Evolutionary conservation across 495 filamentous ascomycete genomes (phyloP), one percentile per base, ranked within the genome.

Genomic region (Polyplosphaeria fusca): DNA sequence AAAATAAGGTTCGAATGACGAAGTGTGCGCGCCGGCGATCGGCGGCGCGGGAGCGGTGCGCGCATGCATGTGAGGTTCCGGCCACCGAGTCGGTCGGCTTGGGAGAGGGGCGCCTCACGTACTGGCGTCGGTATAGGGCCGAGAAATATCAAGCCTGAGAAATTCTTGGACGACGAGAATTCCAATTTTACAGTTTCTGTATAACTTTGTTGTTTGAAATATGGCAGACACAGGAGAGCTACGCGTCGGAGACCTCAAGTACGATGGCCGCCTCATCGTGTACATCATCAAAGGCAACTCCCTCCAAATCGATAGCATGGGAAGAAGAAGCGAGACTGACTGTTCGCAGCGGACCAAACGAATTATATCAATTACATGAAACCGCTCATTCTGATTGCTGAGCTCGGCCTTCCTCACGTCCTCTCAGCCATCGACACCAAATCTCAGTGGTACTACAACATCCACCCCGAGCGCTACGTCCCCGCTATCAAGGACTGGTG

Each of bases 291-390:
- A 67, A 43, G 64, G 64, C 58, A 52, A 14, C 9, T 12, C 28
- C 28, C 18, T 23, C 1, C 20, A 4, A 23, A 18, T 23, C 19
- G 2, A 13, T 4, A 7, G 16, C 23, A n/a, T n/a, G n/a, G n/a
- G n/a, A n/a, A n/a, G n/a, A n/a, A n/a, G n/a, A n/a, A n/a, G n/a
- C 24, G 24, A 32, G 18, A 2, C 7, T 40, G 35, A 4, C 43
- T 22, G 18, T 50, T 32, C 23, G n/a, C 30, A 67, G 64, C 61
- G n/a, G 57, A 67, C 28, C 47, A 64, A 37, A 65, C 64, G 7
- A 59, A 27, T 28, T 63, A 53, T 38, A 69, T 69, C 45, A 69
- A 69, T 27, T 69, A 67, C 47, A 61, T 69, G 22, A 69, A 69
- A 35, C 64, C 64, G 0, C 40, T 69, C 0, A 69, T 69, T 13